Evolutionary conservation across 2,329 filamentous ascomycete species (phyloP).

Genomic region (Colletotrichum tabaci): DNA sequence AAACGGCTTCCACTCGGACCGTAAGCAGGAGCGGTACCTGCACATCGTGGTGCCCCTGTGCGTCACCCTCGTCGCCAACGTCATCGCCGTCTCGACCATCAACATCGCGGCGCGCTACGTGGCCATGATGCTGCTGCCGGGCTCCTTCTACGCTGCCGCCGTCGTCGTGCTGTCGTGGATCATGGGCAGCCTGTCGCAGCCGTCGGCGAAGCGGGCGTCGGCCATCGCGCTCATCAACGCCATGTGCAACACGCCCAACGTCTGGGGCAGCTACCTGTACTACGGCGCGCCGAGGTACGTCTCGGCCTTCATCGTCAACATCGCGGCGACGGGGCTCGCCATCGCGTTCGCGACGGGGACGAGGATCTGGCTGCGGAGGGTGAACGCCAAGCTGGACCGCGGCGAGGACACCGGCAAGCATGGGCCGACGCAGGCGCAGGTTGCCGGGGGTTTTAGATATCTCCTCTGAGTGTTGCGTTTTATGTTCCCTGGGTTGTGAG

Average conservation of each 20-base stretch:
- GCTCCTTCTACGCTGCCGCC: constrained; percentile 47
- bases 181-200: constrained; percentile 46
- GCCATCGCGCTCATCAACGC: constrained; percentile 50
- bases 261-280: constrained; percentile 49
- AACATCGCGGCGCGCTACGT: constrained; percentile 75
- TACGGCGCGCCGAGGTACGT: constrained; percentile 47
- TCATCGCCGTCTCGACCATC: constrained; percentile 76
- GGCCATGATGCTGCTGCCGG: constrained; percentile 58
- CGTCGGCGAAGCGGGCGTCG: constrained; percentile 46
- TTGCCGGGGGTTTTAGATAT: constrained; percentile 48
- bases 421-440: constrained; percentile 48
- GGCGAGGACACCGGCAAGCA: constrained; percentile 47
- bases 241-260: constrained; percentile 49
- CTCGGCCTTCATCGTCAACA: constrained; percentile 48
- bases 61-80: constrained; percentile 75
- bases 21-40: constrained; percentile 78
- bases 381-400: constrained; percentile 48
- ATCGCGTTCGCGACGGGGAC: constrained; percentile 48
- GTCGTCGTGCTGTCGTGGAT: constrained; percentile 51
- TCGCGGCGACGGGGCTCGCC: constrained; percentile 47
- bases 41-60: constrained; percentile 76
- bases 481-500: no score
- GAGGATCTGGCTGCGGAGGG: constrained; percentile 46
- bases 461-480: constrained; percentile 25
- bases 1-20: constrained; percentile 75